Conservation (phyloP, 768 basidiomycete genomes). For the Tricholoma matsutake region DNA sequence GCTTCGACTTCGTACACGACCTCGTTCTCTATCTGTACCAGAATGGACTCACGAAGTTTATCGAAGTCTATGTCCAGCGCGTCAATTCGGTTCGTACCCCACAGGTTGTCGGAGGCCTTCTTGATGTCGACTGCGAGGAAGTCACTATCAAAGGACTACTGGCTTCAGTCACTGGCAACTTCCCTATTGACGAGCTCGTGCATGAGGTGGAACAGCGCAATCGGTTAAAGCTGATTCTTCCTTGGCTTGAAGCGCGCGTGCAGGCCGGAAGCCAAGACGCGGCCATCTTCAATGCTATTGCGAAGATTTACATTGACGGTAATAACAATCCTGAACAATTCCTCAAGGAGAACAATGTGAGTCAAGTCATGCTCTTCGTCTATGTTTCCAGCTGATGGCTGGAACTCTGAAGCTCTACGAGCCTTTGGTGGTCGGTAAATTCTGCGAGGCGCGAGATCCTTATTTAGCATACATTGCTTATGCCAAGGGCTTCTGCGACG, state of each 20-base stretch:
- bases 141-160: constrained; percentile 91
- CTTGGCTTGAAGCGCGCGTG: constrained; percentile 94
- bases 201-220: constrained; percentile 97
- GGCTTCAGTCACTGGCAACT: constrained; percentile 91
- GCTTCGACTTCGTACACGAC: constrained; percentile 99
- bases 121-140: constrained; percentile 99
- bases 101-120: constrained; percentile 92
- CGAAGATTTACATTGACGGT: constrained; percentile 98
- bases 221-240: constrained; percentile 92
- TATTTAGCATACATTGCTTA: constrained; percentile 99
- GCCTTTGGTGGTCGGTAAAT: constrained; percentile 95
- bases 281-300: constrained; percentile 93
- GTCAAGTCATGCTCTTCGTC: constrained; percentile 24
- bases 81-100: constrained; percentile 98
- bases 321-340: constrained; percentile 98
- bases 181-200: constrained; percentile 97
- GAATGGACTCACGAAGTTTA: constrained; percentile 93
- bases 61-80: constrained; percentile 99
- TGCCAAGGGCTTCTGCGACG: constrained; percentile 98
- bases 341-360: constrained; percentile 97
- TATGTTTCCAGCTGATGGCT: constrained; percentile 8
- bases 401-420: constrained; percentile 75
- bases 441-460: constrained; percentile 98
- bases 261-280: constrained; percentile 93
- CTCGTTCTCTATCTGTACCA: constrained; percentile 98